Evolutionary conservation across 805 yeast species (phyloP).

Genomic region (Yamadazyma scolyti): DNA sequence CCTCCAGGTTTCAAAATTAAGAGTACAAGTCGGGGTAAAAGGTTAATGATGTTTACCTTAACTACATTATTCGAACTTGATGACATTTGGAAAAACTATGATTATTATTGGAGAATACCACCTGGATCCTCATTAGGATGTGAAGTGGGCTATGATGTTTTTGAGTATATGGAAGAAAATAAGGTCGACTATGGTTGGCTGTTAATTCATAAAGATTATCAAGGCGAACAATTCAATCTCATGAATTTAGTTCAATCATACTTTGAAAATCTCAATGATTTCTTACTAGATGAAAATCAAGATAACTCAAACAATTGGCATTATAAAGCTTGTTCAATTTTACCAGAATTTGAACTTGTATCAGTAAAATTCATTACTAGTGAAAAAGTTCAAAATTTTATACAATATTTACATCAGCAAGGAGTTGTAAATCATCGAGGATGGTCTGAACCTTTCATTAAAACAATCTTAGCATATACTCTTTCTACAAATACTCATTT

Average conservation of each 20-base stretch:
- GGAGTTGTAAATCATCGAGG: conserved; percentile 10
- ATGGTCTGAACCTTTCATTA: conserved; percentile 13
- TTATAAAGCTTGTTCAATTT: conserved; percentile 9
- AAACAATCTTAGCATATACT: too few relatives aligned
- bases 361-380: conserved; percentile 8
- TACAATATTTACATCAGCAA: conserved; percentile 9
- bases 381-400: conserved; percentile 9
- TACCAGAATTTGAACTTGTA: conserved; percentile 12
- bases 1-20: conserved; percentile 27
- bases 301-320: conserved; percentile 6
- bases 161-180: conserved; percentile 19
- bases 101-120: conserved; percentile 25
- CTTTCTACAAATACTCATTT: too few relatives aligned
- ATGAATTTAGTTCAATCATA: conserved; percentile 8
- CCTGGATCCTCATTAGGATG: conserved; percentile 19
- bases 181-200: conserved; percentile 20
- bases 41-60: conserved; percentile 17
- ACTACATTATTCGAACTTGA: conserved; percentile 19
- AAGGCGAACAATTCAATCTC: conserved; percentile 8
- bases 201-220: conserved; percentile 9
- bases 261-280: conserved; percentile 5
- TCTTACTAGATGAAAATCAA: conserved; percentile 4
- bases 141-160: conserved; percentile 22
- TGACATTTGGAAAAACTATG: conserved; percentile 17
- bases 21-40: conserved; percentile 14